phyloP scores from a whole-genome alignment of 345 rosid species.

The Rhodamnia rubescens region DNA sequence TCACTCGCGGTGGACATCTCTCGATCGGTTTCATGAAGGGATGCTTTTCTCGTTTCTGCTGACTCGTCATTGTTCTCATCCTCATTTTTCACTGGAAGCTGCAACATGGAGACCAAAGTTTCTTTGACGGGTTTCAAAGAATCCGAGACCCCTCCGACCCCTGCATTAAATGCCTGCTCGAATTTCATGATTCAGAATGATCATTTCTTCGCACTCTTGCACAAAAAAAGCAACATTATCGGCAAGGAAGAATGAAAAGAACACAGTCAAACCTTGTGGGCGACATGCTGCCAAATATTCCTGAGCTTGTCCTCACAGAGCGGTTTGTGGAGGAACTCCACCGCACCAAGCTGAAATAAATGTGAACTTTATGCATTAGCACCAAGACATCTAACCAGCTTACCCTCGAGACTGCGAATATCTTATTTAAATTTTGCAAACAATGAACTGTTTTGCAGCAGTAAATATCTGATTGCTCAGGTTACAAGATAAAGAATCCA shows the following conservation, averaged over 20 bases:
- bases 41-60: constrained; percentile 17
- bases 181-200: constrained; percentile 12
- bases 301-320: constrained; percentile 67
- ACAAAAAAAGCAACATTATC: background rate
- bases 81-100: constrained; percentile 26
- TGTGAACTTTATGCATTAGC: constrained; percentile 7
- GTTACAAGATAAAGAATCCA: background rate
- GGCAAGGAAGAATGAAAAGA: background rate
- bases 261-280: constrained; percentile 54
- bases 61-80: constrained; percentile 7
- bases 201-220: background rate
- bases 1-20: constrained; percentile 29
- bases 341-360: constrained; percentile 83
- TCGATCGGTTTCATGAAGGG: constrained; percentile 18
- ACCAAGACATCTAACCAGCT: background rate
- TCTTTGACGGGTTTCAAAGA: constrained; percentile 72
- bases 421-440: background rate
- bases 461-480: background rate
- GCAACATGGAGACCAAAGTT: constrained; percentile 46
- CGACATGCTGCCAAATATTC: constrained; percentile 97
- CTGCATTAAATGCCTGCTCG: constrained; percentile 72
- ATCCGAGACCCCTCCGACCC: constrained; percentile 28
- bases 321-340: constrained; percentile 88
- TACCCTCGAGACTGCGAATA: background rate
- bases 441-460: background rate